Conservation (phyloP, 164 flowering plant species). For the Vitis labrusca region DNA sequence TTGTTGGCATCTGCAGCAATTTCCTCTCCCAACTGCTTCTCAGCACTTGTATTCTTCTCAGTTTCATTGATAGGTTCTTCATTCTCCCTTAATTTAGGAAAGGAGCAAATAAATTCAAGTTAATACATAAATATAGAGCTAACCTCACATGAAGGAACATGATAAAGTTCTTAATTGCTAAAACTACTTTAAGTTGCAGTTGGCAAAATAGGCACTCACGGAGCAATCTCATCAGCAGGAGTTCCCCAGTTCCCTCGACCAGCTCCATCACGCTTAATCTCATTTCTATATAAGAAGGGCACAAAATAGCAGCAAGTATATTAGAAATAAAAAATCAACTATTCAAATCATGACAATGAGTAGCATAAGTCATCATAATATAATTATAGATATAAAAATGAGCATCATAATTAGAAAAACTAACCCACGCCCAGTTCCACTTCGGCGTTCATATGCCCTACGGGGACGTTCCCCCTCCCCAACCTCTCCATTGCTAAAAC, state of each 20-base stretch:
- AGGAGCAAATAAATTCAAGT: not conserved
- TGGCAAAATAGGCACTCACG: slow-evolving; percentile 25
- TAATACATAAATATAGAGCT: too few relatives aligned
- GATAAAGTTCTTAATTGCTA: too few relatives aligned
- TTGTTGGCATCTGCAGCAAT: slow-evolving; percentile 42
- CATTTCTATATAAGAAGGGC: slow-evolving; percentile 32
- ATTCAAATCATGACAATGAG: too few relatives aligned
- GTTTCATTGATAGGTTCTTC: slow-evolving; percentile 35
- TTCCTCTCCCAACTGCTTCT: slow-evolving; percentile 51
- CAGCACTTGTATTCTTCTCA: slow-evolving; percentile 44
- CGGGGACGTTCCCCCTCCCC: slow-evolving; percentile 54
- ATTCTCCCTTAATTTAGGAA: slow-evolving; percentile 34
- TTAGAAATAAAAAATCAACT: too few relatives aligned
- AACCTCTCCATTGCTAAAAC: slow-evolving; percentile 36
- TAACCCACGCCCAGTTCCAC: slow-evolving; percentile 68
- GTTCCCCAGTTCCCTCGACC: slow-evolving; percentile 76
- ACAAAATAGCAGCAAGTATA: too few relatives aligned
- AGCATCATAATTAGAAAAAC: not conserved
- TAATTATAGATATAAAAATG: not conserved
- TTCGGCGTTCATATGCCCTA: slow-evolving; percentile 58
- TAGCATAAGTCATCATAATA: not conserved
- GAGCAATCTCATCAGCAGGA: slow-evolving; percentile 46
- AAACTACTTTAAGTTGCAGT: too few relatives aligned
- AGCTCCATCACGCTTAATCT: slow-evolving; percentile 57
- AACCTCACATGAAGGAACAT: too few relatives aligned